phyloP scores from a whole-genome alignment of 164 flowering plant species.

The Aristolochia californica region DNA sequence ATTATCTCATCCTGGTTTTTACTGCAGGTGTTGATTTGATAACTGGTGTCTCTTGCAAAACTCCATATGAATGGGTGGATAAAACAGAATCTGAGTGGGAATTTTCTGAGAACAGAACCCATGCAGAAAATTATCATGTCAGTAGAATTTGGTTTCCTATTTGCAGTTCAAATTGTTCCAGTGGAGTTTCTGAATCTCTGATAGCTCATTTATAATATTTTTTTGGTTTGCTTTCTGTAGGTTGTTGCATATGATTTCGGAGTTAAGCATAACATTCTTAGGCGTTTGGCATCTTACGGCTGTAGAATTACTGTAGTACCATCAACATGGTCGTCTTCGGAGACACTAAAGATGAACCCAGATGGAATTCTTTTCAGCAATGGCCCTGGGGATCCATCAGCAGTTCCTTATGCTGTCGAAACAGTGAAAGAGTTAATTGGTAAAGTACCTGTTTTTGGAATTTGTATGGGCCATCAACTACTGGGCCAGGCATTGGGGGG shows the following conservation, averaged over 20 bases:
- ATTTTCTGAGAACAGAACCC: constrained; percentile 27
- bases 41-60: constrained; percentile 60
- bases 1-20: background rate
- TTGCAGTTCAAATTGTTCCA: background rate
- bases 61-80: constrained; percentile 76
- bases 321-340: constrained; percentile 78
- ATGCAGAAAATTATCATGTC: constrained; percentile 37
- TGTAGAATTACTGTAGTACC: constrained; percentile 88
- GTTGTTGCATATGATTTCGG: constrained; percentile 94
- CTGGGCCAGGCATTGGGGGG: constrained; percentile 93
- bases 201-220: background rate
- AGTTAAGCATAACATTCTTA: constrained; percentile 73
- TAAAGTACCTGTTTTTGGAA: constrained; percentile 78
- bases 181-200: constrained; percentile 31
- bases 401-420: constrained; percentile 87
- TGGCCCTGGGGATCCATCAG: constrained; percentile 94
- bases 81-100: constrained; percentile 61
- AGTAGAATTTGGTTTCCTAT: constrained; percentile 12
- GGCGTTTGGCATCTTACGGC: constrained; percentile 75
- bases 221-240: constrained; percentile 19
- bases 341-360: constrained; percentile 66
- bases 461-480: constrained; percentile 95
- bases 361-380: constrained; percentile 91
- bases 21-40: constrained; percentile 75
- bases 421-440: constrained; percentile 67